These are phyloP conservation scores for Candida vartiovaarae DNA, from an alignment of 805 yeast species.

Conservation along the genomic window DNA sequence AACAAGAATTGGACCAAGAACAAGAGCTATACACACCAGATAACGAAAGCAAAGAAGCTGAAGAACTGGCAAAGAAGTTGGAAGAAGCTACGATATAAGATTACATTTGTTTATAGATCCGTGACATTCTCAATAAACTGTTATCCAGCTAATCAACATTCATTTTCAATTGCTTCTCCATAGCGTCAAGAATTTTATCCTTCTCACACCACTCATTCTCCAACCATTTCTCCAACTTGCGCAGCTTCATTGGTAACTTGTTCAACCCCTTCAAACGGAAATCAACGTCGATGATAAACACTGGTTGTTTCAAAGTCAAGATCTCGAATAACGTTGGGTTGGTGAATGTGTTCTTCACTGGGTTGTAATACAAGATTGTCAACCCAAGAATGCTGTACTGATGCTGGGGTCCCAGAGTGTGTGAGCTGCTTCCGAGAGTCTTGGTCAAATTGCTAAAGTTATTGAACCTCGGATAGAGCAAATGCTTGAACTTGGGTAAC, in stretches of 20 bases:
- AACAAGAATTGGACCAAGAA: slow-evolving; percentile 33
- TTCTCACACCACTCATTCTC: slow-evolving; percentile 69
- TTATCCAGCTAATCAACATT: slow-evolving; percentile 3
- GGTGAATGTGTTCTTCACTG: slow-evolving; percentile 23
- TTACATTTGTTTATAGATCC: neutral
- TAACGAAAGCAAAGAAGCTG: slow-evolving; percentile 39
- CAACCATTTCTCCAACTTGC: slow-evolving; percentile 64
- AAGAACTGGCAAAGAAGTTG: slow-evolving; percentile 51
- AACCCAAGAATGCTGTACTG: slow-evolving; percentile 25
- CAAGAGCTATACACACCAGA: slow-evolving; percentile 36
- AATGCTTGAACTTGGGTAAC: slow-evolving; percentile 50
- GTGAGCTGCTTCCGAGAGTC: slow-evolving; percentile 1
- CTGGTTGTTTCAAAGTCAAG: slow-evolving; percentile 26
- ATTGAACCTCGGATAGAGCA: slow-evolving; percentile 74
- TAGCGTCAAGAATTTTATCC: slow-evolving; percentile 42
- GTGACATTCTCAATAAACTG: too few species aligned
- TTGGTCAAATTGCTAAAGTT: slow-evolving; percentile 44
- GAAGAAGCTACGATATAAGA: slow-evolving; percentile 42
- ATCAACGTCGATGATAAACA: slow-evolving; percentile 22
- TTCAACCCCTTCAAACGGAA: slow-evolving; percentile 28
- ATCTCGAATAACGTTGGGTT: slow-evolving; percentile 33
- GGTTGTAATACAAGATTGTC: slow-evolving; percentile 32
- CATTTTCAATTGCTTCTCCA: slow-evolving; percentile 28
- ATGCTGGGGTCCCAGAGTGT: slow-evolving; percentile 18
- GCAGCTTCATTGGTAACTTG: slow-evolving; percentile 45